Percentiles rank a stretch among this genome's conserved stretches.
Conservation (phyloP, 2,329 filamentous ascomycete species). For the Epichloe baconii region DNA sequence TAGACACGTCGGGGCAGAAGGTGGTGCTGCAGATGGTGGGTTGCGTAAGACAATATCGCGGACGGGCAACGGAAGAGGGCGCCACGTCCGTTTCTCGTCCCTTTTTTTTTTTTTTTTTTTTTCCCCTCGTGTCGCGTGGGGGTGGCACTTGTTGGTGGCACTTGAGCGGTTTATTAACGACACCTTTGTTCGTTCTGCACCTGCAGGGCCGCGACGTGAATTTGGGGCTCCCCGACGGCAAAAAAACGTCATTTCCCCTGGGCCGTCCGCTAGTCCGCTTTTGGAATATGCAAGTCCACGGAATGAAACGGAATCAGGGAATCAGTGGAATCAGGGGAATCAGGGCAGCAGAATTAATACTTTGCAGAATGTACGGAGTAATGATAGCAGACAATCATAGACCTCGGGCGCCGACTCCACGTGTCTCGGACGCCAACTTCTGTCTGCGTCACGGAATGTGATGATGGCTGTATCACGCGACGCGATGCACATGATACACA, state of each 20-base stretch:
- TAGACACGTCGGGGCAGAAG: background rate
- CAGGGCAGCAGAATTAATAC: background rate
- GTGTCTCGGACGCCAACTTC: background rate
- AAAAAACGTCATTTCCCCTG: constrained; percentile 2
- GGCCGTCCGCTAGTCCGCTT: constrained; percentile 1
- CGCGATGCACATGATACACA: background rate
- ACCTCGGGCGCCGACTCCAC: background rate
- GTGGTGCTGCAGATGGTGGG: background rate
- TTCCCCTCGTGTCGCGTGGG: background rate
- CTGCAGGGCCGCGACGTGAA: too few species aligned
- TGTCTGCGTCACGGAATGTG: background rate
- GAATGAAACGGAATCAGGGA: background rate
- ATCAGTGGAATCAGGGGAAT: background rate
- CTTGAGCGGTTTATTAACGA: too few species aligned
- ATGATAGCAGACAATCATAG: background rate
- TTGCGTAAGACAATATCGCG: background rate
- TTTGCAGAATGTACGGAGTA: too few species aligned
- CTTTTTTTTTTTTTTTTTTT: background rate
- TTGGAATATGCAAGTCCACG: background rate
- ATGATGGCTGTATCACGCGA: background rate
- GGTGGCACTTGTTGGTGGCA: background rate
- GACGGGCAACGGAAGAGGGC: background rate
- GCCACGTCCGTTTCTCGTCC: background rate
- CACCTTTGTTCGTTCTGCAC: too few species aligned
- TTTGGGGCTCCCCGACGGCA: background rate